These are phyloP conservation scores for Sanguinoderma infundibulare DNA, from an alignment of 1,284 basidiomycete species.

Conservation along the genomic window DNA sequence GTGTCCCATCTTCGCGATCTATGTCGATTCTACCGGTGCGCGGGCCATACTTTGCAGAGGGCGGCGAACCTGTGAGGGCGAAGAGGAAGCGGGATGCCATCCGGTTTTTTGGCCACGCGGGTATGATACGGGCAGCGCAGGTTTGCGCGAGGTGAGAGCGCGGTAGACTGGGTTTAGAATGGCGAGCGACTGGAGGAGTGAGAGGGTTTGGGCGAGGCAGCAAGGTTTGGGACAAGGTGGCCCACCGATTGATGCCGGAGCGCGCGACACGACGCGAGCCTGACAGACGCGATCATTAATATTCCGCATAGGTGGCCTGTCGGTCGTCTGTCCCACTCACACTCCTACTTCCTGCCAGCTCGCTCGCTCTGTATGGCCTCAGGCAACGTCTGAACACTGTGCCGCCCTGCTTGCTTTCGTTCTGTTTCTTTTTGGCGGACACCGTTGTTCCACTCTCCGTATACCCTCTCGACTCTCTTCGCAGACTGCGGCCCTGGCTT, in stretches of 20 bases:
- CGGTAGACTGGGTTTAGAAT: constrained; percentile 8
- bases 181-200: background rate
- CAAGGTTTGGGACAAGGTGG: background rate
- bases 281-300: background rate
- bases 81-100: constrained; percentile 17
- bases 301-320: background rate
- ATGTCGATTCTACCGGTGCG: constrained; percentile 22
- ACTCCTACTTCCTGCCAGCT: background rate
- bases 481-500: background rate
- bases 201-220: background rate
- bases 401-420: background rate
- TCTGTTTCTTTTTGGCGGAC: background rate
- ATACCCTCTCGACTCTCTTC: background rate
- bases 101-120: background rate
- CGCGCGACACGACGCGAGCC: constrained; percentile 19
- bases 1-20: constrained; percentile 16
- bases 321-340: too few species aligned
- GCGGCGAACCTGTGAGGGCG: background rate
- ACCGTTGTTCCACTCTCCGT: background rate
- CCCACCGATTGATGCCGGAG: background rate
- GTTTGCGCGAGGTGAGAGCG: constrained; percentile 10
- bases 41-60: constrained; percentile 22
- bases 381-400: constrained; percentile 3
- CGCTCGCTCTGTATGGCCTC: background rate
- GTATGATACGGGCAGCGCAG: constrained; percentile 4